Percentiles rank a stretch among this genome's conserved stretches.
These are phyloP conservation scores for Cystoderma amianthinum DNA, from an alignment of 768 basidiomycete species.

Conservation along the genomic window DNA sequence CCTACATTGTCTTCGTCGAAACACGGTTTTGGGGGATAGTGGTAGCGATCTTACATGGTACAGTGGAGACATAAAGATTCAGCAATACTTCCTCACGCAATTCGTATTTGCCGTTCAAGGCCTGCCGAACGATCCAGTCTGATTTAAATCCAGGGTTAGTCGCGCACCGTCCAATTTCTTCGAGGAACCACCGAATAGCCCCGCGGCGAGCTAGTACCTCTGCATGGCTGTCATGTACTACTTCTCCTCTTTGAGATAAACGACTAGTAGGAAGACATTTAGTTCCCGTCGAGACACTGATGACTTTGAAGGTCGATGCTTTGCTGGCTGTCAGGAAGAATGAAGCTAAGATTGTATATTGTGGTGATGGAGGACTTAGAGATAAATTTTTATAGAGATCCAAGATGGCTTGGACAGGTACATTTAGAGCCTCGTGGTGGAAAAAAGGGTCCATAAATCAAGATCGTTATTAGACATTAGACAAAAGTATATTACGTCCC, in stretches of 20 bases:
- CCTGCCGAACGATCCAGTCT: too few species aligned
- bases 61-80: slow-evolving; percentile 65
- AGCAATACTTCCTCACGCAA: slow-evolving; percentile 43
- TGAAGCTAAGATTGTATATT: slow-evolving; percentile 63
- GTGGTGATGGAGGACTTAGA: slow-evolving; percentile 42
- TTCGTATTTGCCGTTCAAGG: slow-evolving; percentile 30
- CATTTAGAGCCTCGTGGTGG: not conserved
- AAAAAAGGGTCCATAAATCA: too few species aligned
- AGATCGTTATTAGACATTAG: not conserved
- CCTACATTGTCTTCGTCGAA: slow-evolving; percentile 41
- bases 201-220: slow-evolving; percentile 86
- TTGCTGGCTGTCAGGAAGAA: slow-evolving; percentile 29
- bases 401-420: slow-evolving; percentile 22
- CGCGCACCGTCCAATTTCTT: slow-evolving; percentile 47
- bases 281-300: slow-evolving; percentile 76
- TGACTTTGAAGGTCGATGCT: slow-evolving; percentile 34
- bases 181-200: slow-evolving; percentile 71
- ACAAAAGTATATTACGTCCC: not conserved
- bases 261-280: slow-evolving; percentile 71
- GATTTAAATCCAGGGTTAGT: too few species aligned
- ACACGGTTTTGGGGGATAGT: slow-evolving; percentile 2
- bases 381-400: slow-evolving; percentile 35
- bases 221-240: slow-evolving; percentile 86
- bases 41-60: slow-evolving; percentile 35
- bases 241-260: slow-evolving; percentile 65